These are phyloP conservation scores for Neofusicoccum cordaticola DNA, from an alignment of 2,329 filamentous ascomycete genomes.

Conservation along the genomic window DNA sequence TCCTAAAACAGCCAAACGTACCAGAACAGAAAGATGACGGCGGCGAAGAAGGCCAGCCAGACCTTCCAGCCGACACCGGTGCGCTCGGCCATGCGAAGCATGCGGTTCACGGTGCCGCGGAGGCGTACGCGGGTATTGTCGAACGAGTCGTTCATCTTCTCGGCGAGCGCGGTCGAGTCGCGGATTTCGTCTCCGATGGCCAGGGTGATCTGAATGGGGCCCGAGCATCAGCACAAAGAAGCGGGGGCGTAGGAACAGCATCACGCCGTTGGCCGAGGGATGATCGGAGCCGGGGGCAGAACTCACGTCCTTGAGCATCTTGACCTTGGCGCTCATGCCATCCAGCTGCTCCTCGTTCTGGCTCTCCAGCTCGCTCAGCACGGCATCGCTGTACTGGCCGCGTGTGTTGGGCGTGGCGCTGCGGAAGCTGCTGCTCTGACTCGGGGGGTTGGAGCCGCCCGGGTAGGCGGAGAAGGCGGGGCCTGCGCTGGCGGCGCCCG, in stretches of 20 bases:
- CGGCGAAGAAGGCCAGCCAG: constrained; percentile 86
- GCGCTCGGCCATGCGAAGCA: constrained; percentile 91
- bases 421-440: constrained; percentile 28
- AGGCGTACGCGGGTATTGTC: constrained; percentile 79
- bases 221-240: background rate
- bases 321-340: constrained; percentile 87
- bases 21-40: constrained; percentile 77
- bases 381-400: constrained; percentile 89
- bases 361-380: constrained; percentile 88
- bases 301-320: constrained; percentile 81
- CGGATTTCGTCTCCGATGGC: constrained; percentile 96
- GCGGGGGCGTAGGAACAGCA: too few relatives aligned
- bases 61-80: constrained; percentile 96
- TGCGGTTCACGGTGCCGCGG: constrained; percentile 91
- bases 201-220: constrained; percentile 67
- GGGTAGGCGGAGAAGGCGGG: constrained; percentile 37
- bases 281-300: background rate
- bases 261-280: too few relatives aligned
- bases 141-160: constrained; percentile 95
- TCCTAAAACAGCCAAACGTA: constrained; percentile 84
- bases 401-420: constrained; percentile 53
- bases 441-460: constrained; percentile 18
- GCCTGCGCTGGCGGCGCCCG: constrained; percentile 1
- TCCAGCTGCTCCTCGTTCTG: constrained; percentile 91
- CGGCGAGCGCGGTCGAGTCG: constrained; percentile 79